Evolutionary conservation across 1,284 basidiomycete species (phyloP), one percentile per base, ranked within the genome.

Genomic region (Cystobasidiaceae sp.): DNA sequence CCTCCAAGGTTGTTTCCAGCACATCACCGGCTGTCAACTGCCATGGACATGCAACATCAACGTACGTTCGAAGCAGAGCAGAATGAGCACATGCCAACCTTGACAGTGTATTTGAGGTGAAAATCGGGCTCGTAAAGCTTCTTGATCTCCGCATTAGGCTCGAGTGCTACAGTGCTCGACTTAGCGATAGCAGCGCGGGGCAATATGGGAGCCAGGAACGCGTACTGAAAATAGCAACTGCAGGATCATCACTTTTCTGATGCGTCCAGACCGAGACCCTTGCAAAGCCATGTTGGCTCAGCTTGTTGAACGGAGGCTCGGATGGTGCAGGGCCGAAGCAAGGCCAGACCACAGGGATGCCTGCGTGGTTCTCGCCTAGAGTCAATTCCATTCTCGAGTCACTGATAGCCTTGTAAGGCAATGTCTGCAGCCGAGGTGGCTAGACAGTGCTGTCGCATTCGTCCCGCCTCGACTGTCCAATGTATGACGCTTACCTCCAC

Each of bases 271-370:
- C 41, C 28, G 58, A 58, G 19, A 61, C 72, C 17, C 74, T 44
- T 0, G 73, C 74, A 37, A 75, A 74, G 2, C 74, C 74, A 55
- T 75, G 74, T 55, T 75, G 74, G 43, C 72, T 71, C 50, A 75
- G 50, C 61, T 72, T 71, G 48, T 46, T 33, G 58, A 67, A 73
- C 19, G 70, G 62, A 19, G 67, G 63, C 48, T 71, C 62, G 41
- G 66, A 32, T 19, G 67, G 61, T 3, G 74, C 69, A 9, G 74
- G 74, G 7, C 74, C 74, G 57, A 75, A 75, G 59, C 62, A 58
- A n/a, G 70, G 61, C 52, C 65, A 69, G 51, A 68, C 69, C 54
- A 75, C 68, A 21, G 74, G 74, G 23, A 75, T 67, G 15, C 74
- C 73, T 50, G 56, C 52, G 34, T n/a, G n/a, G n/a, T n/a, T n/a